Base-by-base conservation (phyloP, 2,329 filamentous ascomycete species). In the Diatrype stigma region DNA sequence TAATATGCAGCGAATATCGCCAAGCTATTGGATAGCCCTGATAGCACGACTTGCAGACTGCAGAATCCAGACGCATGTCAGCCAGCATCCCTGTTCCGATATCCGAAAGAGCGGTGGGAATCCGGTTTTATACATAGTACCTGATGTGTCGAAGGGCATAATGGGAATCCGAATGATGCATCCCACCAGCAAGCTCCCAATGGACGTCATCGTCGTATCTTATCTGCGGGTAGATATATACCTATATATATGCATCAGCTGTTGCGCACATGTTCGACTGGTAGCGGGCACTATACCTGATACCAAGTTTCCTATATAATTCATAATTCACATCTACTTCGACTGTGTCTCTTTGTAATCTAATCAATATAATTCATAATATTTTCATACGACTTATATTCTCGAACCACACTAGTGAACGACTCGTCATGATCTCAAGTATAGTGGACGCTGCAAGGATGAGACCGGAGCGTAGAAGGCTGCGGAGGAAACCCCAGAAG, bases 401-500 rank as follows among this genome's bases (percentile, higher is more conserved):
- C 22, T 19, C 14, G 30, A n/a, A n/a, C n/a, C 44, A 4, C 44
- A 30, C 11, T 16, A 44, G 42, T 44, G 21, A 16, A 44, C 42
- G 19, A 17, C 45, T 14, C 28, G 19, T 46, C 28, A 34, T 46
- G 45, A 46, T 44, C 14, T 44, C 40, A 10, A 34, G 26, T 35
- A 1, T 46, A 46, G 14, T 32, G 22, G 22, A 42, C 19, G 28
- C 16, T 28, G 40, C 40, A 19, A 14, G 32, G 4, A 6, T 52
- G 10, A 65, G 62, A 50, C 53, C 60, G 11, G 62, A 66, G 19
- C 56, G 61, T 46, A 66, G 63, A 52, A 66, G 60, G 50, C 56
- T 65, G 48, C 59, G 64, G 52, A 57, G 61, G 48, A 68, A 63
- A 51, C 56, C 63, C 28, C 64, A 67, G 47, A 67, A 67, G 48